These are phyloP conservation scores for Aethionema arabicum DNA, from an alignment of 345 rosid species.

Conservation along the genomic window DNA sequence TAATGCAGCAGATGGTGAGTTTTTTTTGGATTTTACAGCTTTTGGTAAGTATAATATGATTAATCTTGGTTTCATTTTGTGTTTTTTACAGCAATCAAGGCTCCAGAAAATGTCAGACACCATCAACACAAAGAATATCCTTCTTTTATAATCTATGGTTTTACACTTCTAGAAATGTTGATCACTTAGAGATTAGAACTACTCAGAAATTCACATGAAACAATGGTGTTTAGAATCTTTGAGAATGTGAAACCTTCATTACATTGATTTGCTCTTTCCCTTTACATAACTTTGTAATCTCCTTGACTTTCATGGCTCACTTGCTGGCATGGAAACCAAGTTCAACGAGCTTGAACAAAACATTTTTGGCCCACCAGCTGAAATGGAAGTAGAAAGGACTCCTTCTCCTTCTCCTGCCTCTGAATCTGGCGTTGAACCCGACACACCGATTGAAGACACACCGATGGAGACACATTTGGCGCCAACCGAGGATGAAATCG, in stretches of 20 bases:
- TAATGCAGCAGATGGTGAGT: constrained; percentile 78
- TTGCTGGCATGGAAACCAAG: constrained; percentile 68
- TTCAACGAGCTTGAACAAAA: constrained; percentile 66
- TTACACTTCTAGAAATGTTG: not conserved
- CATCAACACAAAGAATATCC: constrained; percentile 76
- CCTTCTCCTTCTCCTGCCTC: not conserved
- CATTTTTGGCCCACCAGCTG: constrained; percentile 56
- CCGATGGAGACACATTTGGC: no score
- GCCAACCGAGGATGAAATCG: no score
- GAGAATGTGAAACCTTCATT: not conserved
- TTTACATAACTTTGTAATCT: constrained; percentile 4
- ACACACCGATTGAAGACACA: no score
- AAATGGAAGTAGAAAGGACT: constrained; percentile 54
- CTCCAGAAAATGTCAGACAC: constrained; percentile 77
- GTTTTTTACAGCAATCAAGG: constrained; percentile 59
- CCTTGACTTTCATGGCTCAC: constrained; percentile 48
- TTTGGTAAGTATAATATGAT: not conserved
- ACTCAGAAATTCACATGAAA: no score
- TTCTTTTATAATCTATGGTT: constrained; percentile 20
- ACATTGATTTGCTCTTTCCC: not conserved
- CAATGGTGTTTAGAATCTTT: no score
- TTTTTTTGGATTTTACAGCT: not conserved
- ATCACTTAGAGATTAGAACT: not conserved
- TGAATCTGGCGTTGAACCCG: not conserved
- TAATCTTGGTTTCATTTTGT: not conserved